Base-by-base conservation (phyloP, 2,329 filamentous ascomycete genomes). In the Xylaria sp. region DNA sequence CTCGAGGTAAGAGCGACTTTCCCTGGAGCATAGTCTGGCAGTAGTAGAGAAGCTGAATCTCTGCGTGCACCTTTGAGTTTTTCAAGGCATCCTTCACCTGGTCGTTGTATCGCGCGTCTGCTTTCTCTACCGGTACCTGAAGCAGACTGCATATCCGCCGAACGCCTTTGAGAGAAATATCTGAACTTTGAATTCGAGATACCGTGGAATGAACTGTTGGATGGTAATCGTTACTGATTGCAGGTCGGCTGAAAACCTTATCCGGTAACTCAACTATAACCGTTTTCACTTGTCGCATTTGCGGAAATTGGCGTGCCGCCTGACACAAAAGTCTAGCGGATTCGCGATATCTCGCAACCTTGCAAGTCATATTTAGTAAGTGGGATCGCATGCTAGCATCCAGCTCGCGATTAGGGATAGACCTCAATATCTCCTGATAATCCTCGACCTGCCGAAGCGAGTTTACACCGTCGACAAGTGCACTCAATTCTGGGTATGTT, bases 1-100 rank as follows among this genome's bases (percentile, higher is more conserved):
- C 79, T 20, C 84, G 80, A 9, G 84, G 83, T 37, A 73, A 77
- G 12, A 73, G 69, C 0, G 54, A 5, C 5, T 57, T 44, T 5
- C 66, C 62, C 0, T 68, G n/a, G 2, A 74, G 60, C 37, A 78
- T 69, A 2, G 77, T 58, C 59, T 84, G 81, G 64, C 81, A 84
- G 69, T 83, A 79, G 60, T 80, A 81, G 9, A 86, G 67, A 23
- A 87, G 79, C 67, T 87, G 84, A 31, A 87, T 80, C 73, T 87
- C 84, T 3, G 84, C 84, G 68, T 87, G 85, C 28, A 87, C 78
- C 59, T 80, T 82, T n/a, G 75, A 77, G 1, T 77, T 71, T 3
- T 61, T 37, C 1, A 77, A 52, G 0, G 68, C 75, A 7, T 63
- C 63, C 6, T 56, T 65, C 12, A 75, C 61, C 12, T 73, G 65